Conservation (phyloP, 2,329 filamentous ascomycete genomes). For the Clarireedia monteithiana region DNA sequence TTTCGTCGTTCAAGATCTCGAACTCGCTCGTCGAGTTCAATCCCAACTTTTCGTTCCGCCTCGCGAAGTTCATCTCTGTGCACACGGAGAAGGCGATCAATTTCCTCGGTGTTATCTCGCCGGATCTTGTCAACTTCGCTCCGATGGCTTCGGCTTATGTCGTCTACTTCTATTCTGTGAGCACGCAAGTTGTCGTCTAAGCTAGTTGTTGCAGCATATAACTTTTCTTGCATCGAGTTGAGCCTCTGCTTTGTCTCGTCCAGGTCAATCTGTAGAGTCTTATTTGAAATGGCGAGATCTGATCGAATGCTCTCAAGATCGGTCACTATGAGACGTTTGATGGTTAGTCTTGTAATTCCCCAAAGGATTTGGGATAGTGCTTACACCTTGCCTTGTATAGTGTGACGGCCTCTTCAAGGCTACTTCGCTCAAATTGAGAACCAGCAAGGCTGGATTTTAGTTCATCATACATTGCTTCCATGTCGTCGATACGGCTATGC, state of each 20-base stretch:
- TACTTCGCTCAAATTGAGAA: constrained; percentile 59
- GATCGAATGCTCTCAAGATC: constrained; percentile 42
- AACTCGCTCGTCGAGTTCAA: constrained; percentile 29
- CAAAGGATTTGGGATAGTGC: constrained; percentile 17
- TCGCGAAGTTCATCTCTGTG: constrained; percentile 63
- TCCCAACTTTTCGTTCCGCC: constrained; percentile 53
- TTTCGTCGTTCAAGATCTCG: constrained; percentile 27
- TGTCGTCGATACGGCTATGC: constrained; percentile 64
- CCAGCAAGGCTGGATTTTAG: constrained; percentile 67
- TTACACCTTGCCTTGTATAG: constrained; percentile 56
- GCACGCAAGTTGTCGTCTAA: constrained; percentile 41
- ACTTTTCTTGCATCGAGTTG: constrained; percentile 31
- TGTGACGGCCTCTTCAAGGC: constrained; percentile 66
- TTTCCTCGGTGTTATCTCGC: constrained; percentile 42
- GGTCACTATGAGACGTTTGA: constrained; percentile 18
- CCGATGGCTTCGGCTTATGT: constrained; percentile 43
- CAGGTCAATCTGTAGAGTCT: constrained; percentile 58
- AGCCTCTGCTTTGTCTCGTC: constrained; percentile 44
- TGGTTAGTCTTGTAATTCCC: not conserved
- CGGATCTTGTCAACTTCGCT: constrained; percentile 49
- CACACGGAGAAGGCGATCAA: constrained; percentile 48
- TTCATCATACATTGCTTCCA: constrained; percentile 66
- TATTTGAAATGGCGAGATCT: constrained; percentile 34
- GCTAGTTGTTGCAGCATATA: constrained; percentile 39
- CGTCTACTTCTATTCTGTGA: constrained; percentile 48